Evolutionary conservation across 2,329 filamentous ascomycete species (phyloP), one percentile per base, ranked within the genome.

Genomic region (Paraconiothyrium brasiliense): DNA sequence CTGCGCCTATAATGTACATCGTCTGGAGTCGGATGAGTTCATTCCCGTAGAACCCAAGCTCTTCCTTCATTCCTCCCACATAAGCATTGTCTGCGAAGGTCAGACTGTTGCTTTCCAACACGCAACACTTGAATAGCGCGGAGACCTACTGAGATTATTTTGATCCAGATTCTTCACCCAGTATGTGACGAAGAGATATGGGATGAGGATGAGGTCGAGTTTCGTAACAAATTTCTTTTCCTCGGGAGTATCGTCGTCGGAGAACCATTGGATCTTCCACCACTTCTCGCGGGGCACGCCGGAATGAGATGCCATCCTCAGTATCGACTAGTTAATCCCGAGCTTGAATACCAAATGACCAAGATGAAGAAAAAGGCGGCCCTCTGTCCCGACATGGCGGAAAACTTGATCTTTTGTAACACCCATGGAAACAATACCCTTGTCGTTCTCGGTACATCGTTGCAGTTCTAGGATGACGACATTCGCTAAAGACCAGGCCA

Each of bases 151-250:
- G 54, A 86, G 79, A 58, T 86, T 86, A 3, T 82, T 76, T 64
- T 86, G 84, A 63, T 86, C 84, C 9, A 87, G 80, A 61, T 86
- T 85, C 48, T 68, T 87, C 54, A 84, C 80, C 82, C 84, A 87
- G 63, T 86, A 87, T 0, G 82, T 80, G 2, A 87, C 71, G 48
- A 87, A 83, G 0, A 84, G 84, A 66, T 87, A 87, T 0, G 85
- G 84, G 0, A 88, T 82, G 39, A 88, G 84, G 1, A 87, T 72
- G 0, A 84, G 71, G 62, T 88, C 86, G 13, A 88, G 79, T 67
- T 88, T 88, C 27, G 82, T 56, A 39, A 88, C 84, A 3, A 88
- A 76, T 61, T 78, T 81, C 44, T 83, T 78, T 64, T 87, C 85
- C 58, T 83, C 81, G 0, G 76, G 76, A 0, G 80, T 84, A 62